Evolutionary conservation across 2,329 filamentous ascomycete species (phyloP).

Genomic region (Calonectria multiphialidica): DNA sequence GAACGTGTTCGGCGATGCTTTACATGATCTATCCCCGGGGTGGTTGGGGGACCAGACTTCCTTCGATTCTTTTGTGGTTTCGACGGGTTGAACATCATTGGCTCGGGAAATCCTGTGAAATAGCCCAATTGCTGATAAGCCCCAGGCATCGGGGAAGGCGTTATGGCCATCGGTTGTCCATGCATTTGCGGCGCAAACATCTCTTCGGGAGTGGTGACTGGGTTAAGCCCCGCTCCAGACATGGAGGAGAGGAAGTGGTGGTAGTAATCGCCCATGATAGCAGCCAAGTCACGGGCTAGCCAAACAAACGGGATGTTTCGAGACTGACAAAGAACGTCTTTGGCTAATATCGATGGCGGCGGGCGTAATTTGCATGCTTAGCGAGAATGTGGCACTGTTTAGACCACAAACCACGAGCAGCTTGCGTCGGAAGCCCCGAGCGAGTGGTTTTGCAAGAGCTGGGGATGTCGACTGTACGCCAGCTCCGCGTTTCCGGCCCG

Average conservation of each 20-base stretch:
- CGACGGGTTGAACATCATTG: conserved; percentile 59
- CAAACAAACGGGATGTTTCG: conserved; percentile 22
- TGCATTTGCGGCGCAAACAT: conserved; percentile 52
- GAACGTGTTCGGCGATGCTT: conserved; percentile 95
- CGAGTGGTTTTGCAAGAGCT: conserved; percentile 11
- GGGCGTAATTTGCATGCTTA: conserved; percentile 38
- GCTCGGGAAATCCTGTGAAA: conserved; percentile 63
- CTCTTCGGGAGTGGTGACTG: conserved; percentile 54
- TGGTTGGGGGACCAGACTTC: conserved; percentile 58
- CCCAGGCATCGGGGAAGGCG: conserved; percentile 51
- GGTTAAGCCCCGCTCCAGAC: conserved; percentile 57
- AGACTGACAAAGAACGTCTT: conserved; percentile 21
- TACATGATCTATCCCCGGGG: conserved; percentile 72
- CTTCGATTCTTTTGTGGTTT: conserved; percentile 64
- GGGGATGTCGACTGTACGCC: conserved; percentile 18
- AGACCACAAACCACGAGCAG: conserved; percentile 14
- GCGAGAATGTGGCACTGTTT: conserved; percentile 22
- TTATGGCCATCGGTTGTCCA: conserved; percentile 45
- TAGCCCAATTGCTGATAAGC: conserved; percentile 63
- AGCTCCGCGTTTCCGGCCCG: conserved; percentile 17
- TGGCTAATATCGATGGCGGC: neutral
- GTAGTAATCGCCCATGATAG: conserved; percentile 67
- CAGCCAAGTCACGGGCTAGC: conserved; percentile 16
- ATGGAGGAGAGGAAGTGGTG: conserved; percentile 67
- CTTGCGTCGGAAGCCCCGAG: conserved; percentile 15